Conservation (phyloP, 1,284 basidiomycete species). For the Pholiota adiposa region DNA sequence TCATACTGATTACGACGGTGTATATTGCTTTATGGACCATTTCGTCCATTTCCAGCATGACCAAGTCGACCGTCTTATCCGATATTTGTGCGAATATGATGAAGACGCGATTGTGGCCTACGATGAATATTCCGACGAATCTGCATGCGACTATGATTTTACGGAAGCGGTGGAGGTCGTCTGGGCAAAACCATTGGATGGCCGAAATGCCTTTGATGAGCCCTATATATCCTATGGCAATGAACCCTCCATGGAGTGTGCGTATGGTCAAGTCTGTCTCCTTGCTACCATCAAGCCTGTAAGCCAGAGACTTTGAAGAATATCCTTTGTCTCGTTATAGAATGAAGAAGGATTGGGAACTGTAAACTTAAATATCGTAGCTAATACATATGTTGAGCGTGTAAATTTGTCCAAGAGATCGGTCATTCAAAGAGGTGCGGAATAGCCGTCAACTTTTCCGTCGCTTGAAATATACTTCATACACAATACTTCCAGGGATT, state of each 20-base stretch:
- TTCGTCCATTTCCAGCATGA: background rate
- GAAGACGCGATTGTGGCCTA: background rate
- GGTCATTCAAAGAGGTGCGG: no score
- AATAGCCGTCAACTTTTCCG: no score
- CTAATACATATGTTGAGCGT: no score
- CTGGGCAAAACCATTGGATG: constrained; percentile 16
- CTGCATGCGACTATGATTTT: constrained; percentile 22
- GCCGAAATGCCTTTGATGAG: constrained; percentile 19
- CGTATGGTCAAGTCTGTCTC: constrained; percentile 29
- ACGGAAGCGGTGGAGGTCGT: background rate
- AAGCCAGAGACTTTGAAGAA: no score
- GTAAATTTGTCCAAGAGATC: no score
- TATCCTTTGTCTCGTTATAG: no score
- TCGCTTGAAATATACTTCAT: no score
- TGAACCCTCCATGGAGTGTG: constrained; percentile 20
- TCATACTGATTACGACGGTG: background rate
- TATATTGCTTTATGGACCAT: background rate
- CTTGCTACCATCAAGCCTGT: constrained; percentile 10
- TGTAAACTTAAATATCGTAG: no score
- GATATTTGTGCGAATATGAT: constrained; percentile 15
- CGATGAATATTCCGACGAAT: background rate
- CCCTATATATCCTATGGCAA: constrained; percentile 29
- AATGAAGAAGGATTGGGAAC: no score
- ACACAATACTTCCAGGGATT: no score
- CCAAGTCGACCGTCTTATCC: constrained; percentile 4